Evolutionary conservation across 352 stramenopile genomes (phyloP).

Genomic region (Plasmopara viticola): DNA sequence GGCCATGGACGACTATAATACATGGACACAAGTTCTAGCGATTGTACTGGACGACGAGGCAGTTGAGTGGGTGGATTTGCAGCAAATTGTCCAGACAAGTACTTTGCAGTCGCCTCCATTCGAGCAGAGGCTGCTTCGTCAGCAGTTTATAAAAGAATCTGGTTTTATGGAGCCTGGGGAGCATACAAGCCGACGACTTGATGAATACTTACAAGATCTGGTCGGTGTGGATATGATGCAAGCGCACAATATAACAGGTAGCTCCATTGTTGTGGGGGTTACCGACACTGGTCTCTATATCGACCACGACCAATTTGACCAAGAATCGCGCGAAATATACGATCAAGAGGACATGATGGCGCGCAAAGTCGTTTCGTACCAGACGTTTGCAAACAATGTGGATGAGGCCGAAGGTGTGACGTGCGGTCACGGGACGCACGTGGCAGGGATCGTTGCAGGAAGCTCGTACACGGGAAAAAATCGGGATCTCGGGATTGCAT

Average conservation of each 20-base stretch:
- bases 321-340: constrained; percentile 48
- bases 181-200: constrained; percentile 30
- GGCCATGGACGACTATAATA: constrained; percentile 50
- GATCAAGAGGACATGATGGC: constrained; percentile 42
- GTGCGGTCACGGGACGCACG: constrained; percentile 86
- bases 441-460: constrained; percentile 73
- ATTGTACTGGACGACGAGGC: constrained; percentile 49
- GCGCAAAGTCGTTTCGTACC: constrained; percentile 82
- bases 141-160: constrained; percentile 8
- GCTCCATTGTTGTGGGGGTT: constrained; percentile 56
- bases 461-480: constrained; percentile 37
- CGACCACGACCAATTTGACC: constrained; percentile 74
- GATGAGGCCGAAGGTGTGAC: constrained; percentile 55
- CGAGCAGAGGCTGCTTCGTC: constrained; percentile 35
- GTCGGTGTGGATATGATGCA: constrained; percentile 49
- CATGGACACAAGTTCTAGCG: constrained; percentile 43
- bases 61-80: constrained; percentile 68
- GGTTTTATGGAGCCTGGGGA: constrained; percentile 1
- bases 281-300: constrained; percentile 76
- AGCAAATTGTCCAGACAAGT: constrained; percentile 38
- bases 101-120: constrained; percentile 25
- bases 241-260: constrained; percentile 60
- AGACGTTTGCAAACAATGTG: constrained; percentile 62
- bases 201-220: constrained; percentile 49
- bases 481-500: constrained; percentile 62